Base-by-base conservation (phyloP, 352 stramenopile genomes). In the Discostella stelligera region DNA sequence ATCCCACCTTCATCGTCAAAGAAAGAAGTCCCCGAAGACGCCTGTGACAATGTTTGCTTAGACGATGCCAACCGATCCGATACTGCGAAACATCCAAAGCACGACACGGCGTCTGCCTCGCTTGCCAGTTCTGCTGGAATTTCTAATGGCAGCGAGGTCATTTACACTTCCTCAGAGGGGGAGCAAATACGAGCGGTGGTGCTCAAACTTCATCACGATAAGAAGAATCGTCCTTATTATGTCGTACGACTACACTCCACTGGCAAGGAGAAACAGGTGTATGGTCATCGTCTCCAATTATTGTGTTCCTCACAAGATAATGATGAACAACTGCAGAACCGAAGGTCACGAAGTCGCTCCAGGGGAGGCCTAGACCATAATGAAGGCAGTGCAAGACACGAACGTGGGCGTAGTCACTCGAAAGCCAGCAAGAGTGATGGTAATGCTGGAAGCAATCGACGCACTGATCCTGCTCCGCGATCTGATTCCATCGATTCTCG, bases 191-290 rank as follows among this genome's bases (percentile, higher is more conserved):
- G 55, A 18, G 74, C 64, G 21, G 64, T 52, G 8, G 46, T 82
- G 27, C 41, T 63, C 7, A 76, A 76, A 27, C 21, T 82, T 21
- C 55, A 55, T 11, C 63, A 59, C 14, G 74, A 82, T 48, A 76
- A 78, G 50, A 82, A 82, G 65, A 50, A 71, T 54, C 67, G 74
- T 54, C 77, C 71, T 2, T 84, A 77, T 27, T 84, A 80, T 21
- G 60, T 80, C 2, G 58, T 84, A 16, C 49, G 60, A 16, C 25
- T 61, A 6, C 55, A 74, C 6, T 49, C 56, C 7, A 61, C 41
- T 0, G 77, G 77, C 2, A 75, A 80, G 30, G 77, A 84, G 52
- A 80, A 80, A 49, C 72, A 78, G 49, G 74, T 82, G 8, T 82
- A 82, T 53, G 74, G 68, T 3, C 74, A 82, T 65, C 74, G 74